Base-by-base conservation (phyloP, 139 green algal species). In the Coccomyxa sp. region DNA sequence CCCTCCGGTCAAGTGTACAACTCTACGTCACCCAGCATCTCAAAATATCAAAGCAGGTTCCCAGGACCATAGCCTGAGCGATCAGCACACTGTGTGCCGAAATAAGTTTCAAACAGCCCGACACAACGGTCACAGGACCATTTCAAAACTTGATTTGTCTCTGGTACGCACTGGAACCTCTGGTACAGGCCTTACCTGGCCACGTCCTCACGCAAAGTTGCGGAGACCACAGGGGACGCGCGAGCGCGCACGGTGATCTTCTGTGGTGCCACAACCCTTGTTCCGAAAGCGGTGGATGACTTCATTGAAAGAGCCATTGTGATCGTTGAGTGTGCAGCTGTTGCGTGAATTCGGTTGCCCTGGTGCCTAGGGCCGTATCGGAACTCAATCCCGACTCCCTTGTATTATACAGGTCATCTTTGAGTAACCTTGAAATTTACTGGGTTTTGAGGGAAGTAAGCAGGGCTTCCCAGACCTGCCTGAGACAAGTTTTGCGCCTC, bases 231-330 rank as follows among this genome's bases (percentile, higher is more conserved):
- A 68, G 74, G 51, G 32, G 81, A 67, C 30, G 58, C 77, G 67
- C 84, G 77, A 58, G 58, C 38, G 17, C 38, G 21, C 23, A 32
- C 45, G 45, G 81, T 27, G 45, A 28, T 30, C n/a, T 67, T 30
- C 63, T 79, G 68, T 58, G 38, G 30, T 28, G 82, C 74, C 25
- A 63, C 57, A 13, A 66, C 63, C 17, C 60, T 58, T 13, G 59
- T 79, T 45, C 30, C 38, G 14, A 57, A 59, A 28, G 74, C 71
- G 9, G 80, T 67, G 38, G 82, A 67, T 58, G 84, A 31, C 74
- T 79, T 81, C 79, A 87, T 87, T 38, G 79, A 79, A 80, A 80
- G 76, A 80, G 76, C 75, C 80, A 84, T 84, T 82, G 16, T 82
- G 63, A 25, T 25, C 63, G 63, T 25, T 15, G 9, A 14, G 4